Conservation (phyloP, 805 yeast genomes). For the Peterozyma toletana region DNA sequence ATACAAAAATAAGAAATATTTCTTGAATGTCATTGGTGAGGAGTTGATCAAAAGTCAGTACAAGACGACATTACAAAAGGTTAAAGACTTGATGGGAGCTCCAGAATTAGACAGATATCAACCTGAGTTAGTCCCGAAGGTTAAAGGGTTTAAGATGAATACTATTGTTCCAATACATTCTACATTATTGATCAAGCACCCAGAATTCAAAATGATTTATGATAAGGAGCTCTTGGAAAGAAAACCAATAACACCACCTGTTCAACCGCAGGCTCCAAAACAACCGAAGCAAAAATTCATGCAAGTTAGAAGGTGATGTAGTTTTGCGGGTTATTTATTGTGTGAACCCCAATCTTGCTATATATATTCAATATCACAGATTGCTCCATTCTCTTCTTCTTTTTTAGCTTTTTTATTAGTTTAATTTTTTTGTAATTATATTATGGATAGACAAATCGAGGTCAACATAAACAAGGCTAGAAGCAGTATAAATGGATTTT, state of each 20-base stretch:
- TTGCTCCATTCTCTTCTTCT: not conserved
- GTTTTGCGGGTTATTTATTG: not conserved
- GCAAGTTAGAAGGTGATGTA: constrained; percentile 46
- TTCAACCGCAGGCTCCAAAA: constrained; percentile 33
- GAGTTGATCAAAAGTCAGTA: constrained; percentile 43
- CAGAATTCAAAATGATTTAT: constrained; percentile 67
- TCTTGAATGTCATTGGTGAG: constrained; percentile 52
- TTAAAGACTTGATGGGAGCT: constrained; percentile 60
- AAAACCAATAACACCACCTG: constrained; percentile 33
- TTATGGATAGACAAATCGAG: no score
- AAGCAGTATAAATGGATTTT: no score
- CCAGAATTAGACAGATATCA: constrained; percentile 50
- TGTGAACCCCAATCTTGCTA: not conserved
- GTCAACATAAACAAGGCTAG: no score
- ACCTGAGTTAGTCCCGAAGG: constrained; percentile 61
- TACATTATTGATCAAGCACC: constrained; percentile 73
- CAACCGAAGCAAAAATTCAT: constrained; percentile 53
- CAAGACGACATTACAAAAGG: constrained; percentile 62
- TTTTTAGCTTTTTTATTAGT: not conserved
- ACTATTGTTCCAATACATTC: constrained; percentile 85
- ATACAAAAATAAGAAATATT: constrained; percentile 52
- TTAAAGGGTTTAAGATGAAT: constrained; percentile 84
- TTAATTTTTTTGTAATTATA: no score
- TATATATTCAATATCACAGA: not conserved
- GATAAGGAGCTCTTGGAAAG: constrained; percentile 26